phyloP scores from a whole-genome alignment of 192 early-diverging fungal genomes.

The Lunasporangiospora selenospora region DNA sequence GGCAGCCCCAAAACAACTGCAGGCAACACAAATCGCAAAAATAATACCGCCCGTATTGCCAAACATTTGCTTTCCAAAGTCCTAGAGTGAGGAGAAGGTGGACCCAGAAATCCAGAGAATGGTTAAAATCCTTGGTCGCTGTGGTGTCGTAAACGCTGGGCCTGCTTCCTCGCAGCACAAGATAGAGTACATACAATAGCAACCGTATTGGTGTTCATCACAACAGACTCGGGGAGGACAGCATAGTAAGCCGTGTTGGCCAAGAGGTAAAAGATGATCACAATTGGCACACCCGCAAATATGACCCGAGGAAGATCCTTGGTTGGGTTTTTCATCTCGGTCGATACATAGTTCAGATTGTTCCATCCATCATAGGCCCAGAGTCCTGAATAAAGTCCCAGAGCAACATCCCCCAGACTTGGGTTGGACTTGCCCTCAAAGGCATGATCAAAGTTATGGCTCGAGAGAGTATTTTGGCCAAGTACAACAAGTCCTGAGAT shows the following conservation, averaged over 20 bases:
- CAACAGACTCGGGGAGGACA: constrained; percentile 72
- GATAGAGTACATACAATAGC: constrained; percentile 49
- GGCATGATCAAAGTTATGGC: constrained; percentile 65
- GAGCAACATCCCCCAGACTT: constrained; percentile 69
- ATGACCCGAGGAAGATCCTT: constrained; percentile 82
- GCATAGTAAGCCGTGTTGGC: constrained; percentile 86
- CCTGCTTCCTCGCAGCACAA: too few relatives aligned
- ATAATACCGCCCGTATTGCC: constrained; percentile 69
- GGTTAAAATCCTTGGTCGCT: not conserved
- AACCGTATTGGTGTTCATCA: constrained; percentile 70
- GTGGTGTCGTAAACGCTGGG: too few relatives aligned
- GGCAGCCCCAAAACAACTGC: constrained; percentile 77
- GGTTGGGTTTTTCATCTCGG: constrained; percentile 84
- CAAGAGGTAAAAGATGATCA: constrained; percentile 77
- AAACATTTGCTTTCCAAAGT: constrained; percentile 77
- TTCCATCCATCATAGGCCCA: constrained; percentile 75
- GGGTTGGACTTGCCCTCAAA: constrained; percentile 63
- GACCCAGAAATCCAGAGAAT: not conserved
- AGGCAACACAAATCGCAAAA: constrained; percentile 75
- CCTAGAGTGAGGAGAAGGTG: constrained; percentile 26
- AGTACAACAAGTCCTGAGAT: constrained; percentile 71
- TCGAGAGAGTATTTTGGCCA: constrained; percentile 57
- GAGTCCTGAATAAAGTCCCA: constrained; percentile 75
- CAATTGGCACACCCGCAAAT: constrained; percentile 74
- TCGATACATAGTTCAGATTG: constrained; percentile 82